Percentiles rank a stretch among this genome's conserved stretches.
phyloP scores from a whole-genome alignment of 1,139 yeast genomes.

The Hansenula lynferdii region DNA sequence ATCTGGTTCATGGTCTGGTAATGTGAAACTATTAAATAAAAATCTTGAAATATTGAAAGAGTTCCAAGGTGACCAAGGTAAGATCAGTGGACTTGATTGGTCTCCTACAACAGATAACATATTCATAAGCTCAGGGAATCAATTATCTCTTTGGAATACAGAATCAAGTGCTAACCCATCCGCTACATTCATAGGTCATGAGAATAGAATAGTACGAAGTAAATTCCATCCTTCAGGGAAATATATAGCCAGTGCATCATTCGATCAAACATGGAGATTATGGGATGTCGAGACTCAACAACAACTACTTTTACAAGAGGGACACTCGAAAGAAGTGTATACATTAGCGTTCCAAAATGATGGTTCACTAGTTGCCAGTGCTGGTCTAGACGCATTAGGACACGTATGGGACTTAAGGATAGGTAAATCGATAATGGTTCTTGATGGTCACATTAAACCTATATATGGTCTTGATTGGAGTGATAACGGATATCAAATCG shows the following conservation, averaged over 20 bases:
- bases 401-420: slow-evolving; percentile 84
- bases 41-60: slow-evolving; percentile 31
- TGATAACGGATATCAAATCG: slow-evolving; percentile 68
- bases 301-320: slow-evolving; percentile 65
- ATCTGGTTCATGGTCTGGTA: slow-evolving; percentile 86
- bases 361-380: slow-evolving; percentile 73
- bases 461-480: slow-evolving; percentile 74
- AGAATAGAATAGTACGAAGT: slow-evolving; percentile 54
- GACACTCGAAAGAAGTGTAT: slow-evolving; percentile 76
- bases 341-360: slow-evolving; percentile 65
- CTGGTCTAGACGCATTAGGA: slow-evolving; percentile 74
- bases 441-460: slow-evolving; percentile 69
- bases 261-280: slow-evolving; percentile 83
- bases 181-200: slow-evolving; percentile 34
- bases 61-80: slow-evolving; percentile 46
- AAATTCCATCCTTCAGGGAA: slow-evolving; percentile 62
- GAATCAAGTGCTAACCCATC: slow-evolving; percentile 8
- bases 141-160: slow-evolving; percentile 11
- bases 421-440: slow-evolving; percentile 58
- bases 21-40: slow-evolving; percentile 43
- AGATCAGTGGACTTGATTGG: slow-evolving; percentile 73
- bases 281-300: slow-evolving; percentile 62
- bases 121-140: slow-evolving; percentile 61
- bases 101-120: slow-evolving; percentile 27
- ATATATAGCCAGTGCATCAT: slow-evolving; percentile 66